Conservation (phyloP, 192 early-diverging fungal species). For the Cladochytrium replicatum region DNA sequence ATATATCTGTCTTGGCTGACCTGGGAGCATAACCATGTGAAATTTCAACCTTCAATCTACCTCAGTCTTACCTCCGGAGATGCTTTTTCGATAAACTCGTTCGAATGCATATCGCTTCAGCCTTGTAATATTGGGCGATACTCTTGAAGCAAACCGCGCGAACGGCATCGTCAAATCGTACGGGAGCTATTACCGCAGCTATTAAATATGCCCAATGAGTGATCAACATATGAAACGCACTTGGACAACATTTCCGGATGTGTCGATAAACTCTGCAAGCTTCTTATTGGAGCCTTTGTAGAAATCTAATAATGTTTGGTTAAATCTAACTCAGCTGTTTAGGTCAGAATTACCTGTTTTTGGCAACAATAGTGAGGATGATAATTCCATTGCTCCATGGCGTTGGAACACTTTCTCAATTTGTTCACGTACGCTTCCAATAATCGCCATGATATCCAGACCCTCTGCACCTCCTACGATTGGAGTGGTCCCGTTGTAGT, state of each 20-base stretch:
- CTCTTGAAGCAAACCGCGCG: conserved; percentile 69
- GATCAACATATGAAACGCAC: background rate
- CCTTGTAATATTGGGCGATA: conserved; percentile 45
- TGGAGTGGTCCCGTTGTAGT: conserved; percentile 49
- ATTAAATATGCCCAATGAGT: background rate
- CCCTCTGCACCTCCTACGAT: conserved; percentile 8
- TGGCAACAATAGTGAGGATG: conserved; percentile 74
- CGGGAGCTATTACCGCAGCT: conserved; percentile 29
- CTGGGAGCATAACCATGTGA: conserved; percentile 1
- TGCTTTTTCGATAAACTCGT: conserved; percentile 67
- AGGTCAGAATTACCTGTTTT: conserved; percentile 40
- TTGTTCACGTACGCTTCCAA: conserved; percentile 36
- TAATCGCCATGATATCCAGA: conserved; percentile 19
- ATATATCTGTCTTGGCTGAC: conserved; percentile 63
- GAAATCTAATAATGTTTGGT: conserved; percentile 1
- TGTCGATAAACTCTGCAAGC: conserved; percentile 72
- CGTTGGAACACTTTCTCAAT: conserved; percentile 67
- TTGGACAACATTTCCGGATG: conserved; percentile 67
- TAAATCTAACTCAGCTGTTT: background rate
- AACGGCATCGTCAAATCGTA: conserved; percentile 89
- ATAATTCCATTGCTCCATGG: conserved; percentile 78
- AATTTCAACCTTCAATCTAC: no score
- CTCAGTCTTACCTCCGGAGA: conserved; percentile 53
- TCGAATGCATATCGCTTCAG: conserved; percentile 85
- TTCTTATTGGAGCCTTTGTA: conserved; percentile 32